These are phyloP conservation scores for Prosopis cineraria DNA, from an alignment of 306 rosid genomes.

Conservation along the genomic window DNA sequence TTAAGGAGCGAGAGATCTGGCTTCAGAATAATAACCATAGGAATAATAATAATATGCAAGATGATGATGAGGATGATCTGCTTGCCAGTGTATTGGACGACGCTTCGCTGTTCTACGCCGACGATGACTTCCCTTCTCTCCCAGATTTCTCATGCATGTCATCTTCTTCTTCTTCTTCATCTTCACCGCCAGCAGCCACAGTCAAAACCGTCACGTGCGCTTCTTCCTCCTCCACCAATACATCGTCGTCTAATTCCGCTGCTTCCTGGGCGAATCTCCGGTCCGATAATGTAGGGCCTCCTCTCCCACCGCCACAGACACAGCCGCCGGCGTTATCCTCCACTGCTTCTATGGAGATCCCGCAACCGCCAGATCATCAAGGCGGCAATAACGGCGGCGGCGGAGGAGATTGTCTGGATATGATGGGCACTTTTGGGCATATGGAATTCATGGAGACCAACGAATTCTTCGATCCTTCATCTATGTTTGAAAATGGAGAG, in stretches of 20 bases:
- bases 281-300: slow-evolving; percentile 47
- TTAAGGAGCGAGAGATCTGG: slow-evolving; percentile 48
- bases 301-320: background rate
- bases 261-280: slow-evolving; percentile 58
- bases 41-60: too few species aligned
- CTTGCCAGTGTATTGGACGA: slow-evolving; percentile 35
- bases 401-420: slow-evolving; percentile 36
- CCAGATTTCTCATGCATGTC: slow-evolving; percentile 75
- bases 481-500: slow-evolving; percentile 45
- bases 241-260: slow-evolving; percentile 45
- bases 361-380: slow-evolving; percentile 28
- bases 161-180: slow-evolving; percentile 55
- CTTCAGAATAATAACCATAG: slow-evolving; percentile 34
- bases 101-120: slow-evolving; percentile 44
- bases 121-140: slow-evolving; percentile 52
- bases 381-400: background rate
- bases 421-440: slow-evolving; percentile 62
- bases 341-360: slow-evolving; percentile 55
- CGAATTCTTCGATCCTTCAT: slow-evolving; percentile 51
- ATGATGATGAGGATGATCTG: slow-evolving; percentile 19
- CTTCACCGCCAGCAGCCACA: slow-evolving; percentile 19
- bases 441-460: slow-evolving; percentile 51
- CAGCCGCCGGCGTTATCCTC: slow-evolving; percentile 36
- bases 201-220: slow-evolving; percentile 36
- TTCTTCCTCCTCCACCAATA: slow-evolving; percentile 33